phyloP scores from a whole-genome alignment of 148 eudicot species.

The Cornus kousa region DNA sequence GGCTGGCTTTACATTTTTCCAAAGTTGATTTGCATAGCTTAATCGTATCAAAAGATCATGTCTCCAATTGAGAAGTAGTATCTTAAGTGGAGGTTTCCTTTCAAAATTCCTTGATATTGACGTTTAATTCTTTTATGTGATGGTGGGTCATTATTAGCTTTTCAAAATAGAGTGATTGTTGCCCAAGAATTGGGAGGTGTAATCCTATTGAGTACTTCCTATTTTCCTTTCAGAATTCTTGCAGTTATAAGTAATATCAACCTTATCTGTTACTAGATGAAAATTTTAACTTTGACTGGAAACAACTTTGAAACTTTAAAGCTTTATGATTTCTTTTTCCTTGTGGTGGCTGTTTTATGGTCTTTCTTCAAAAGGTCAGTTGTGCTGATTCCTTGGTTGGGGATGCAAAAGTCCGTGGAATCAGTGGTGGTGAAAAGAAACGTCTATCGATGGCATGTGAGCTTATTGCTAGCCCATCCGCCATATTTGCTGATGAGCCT shows the following conservation, averaged over 20 bases:
- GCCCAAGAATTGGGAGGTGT: background rate
- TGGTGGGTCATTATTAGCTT: background rate
- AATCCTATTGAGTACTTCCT: background rate
- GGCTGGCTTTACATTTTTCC: conserved; percentile 22
- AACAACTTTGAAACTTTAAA: background rate
- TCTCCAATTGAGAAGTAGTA: background rate
- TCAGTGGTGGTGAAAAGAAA: conserved; percentile 98
- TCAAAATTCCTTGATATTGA: conserved; percentile 7
- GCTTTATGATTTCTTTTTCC: background rate
- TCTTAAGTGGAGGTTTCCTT: background rate
- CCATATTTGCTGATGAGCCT: conserved; percentile 99
- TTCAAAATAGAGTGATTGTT: background rate
- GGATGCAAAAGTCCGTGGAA: conserved; percentile 98
- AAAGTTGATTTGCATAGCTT: conserved; percentile 4
- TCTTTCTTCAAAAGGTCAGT: conserved; percentile 60
- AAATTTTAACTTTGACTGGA: background rate
- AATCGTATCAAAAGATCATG: background rate
- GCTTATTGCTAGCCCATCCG: conserved; percentile 95
- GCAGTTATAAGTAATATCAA: background rate
- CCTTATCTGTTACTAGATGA: background rate
- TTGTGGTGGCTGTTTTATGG: conserved; percentile 13
- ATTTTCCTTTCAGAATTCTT: background rate
- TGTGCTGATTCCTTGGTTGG: conserved; percentile 97
- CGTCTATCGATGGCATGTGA: conserved; percentile 94
- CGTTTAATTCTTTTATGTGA: background rate